Base-by-base conservation (phyloP, 2,329 filamentous ascomycete species). In the Diplodia seriata region DNA sequence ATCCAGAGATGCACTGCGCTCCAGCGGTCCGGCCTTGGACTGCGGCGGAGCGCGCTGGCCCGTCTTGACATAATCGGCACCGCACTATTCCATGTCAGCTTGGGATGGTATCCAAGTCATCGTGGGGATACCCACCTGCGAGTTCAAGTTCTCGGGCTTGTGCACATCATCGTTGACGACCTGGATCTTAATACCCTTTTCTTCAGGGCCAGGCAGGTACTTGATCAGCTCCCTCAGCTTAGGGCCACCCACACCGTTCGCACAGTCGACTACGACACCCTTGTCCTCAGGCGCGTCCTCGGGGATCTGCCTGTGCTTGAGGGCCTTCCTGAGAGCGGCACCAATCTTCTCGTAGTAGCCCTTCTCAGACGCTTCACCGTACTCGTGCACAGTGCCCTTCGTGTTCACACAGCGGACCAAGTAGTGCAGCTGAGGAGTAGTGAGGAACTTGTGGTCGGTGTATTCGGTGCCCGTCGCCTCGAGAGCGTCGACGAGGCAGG, bases 401-500 rank as follows among this genome's bases (percentile, higher is more conserved):
- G 94, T 98, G 82, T 99, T 99, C 81, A 93, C 87, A 80, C 94
- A 97, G 71, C 95, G 92, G 38, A 94, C 94, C 71, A 98, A 85
- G 81, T 99, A 99, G 83, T 99, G 95, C 68, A 99, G 86, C 82
- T 98, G 95, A n/a, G 95, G 95, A 3, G 95, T 99, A 14, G 95
- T 98, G 75, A 97, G 85, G 77, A 94, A 90, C 81, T 94, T 95
- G 83, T 90, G 94, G 83, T 98, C 94, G 76, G 88, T 88, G 76
- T 88, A 90, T 69, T 92, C 88, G 66, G 90, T 88, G 67, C 87
- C 86, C 56, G 91, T 90, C 63, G 92, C 92, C 69, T 90, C 89
- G 71, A 98, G 84, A 20, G 92, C 92, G 75, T 92, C 91, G 69
- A 89, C 86, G 61, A 98, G 87, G 69, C 94, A 91, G 49, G 87